A percentile compares a stretch with the other conserved stretches of the same genome.
Evolutionary conservation across 2,329 filamentous ascomycete genomes (phyloP).

Genomic region (Phaeosphaeria sp.): DNA sequence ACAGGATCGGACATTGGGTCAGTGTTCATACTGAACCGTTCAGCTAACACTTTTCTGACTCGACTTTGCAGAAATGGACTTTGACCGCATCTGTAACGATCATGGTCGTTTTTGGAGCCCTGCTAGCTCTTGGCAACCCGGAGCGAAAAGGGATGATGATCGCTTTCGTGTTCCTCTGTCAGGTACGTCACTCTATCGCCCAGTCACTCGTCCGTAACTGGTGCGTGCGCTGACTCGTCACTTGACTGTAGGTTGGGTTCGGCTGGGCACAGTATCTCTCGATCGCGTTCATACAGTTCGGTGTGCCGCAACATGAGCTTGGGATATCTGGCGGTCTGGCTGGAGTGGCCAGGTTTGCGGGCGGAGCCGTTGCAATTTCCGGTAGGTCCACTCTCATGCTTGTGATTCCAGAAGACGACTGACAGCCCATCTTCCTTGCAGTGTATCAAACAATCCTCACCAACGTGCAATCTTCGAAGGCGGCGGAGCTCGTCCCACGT

Average conservation of each 20-base stretch:
- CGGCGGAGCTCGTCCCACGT: constrained; percentile 18
- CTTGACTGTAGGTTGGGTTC: constrained; percentile 51
- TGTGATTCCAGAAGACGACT: neutral
- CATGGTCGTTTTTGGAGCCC: constrained; percentile 57
- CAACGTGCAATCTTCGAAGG: constrained; percentile 34
- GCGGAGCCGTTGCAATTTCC: constrained; percentile 52
- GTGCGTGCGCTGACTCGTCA: neutral
- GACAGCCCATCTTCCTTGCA: neutral
- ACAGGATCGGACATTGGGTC: constrained; percentile 52
- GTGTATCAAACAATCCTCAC: constrained; percentile 52
- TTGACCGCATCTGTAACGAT: constrained; percentile 49
- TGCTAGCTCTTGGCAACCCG: constrained; percentile 54
- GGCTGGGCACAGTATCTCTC: constrained; percentile 57
- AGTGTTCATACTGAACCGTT: neutral
- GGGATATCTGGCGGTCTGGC: constrained; percentile 50
- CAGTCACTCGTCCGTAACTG: neutral
- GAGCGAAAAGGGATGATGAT: constrained; percentile 55
- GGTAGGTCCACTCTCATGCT: constrained; percentile 11
- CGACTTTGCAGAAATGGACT: neutral
- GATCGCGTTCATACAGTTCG: constrained; percentile 58
- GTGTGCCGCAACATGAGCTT: constrained; percentile 55
- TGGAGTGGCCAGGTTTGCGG: constrained; percentile 54
- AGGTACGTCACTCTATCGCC: neutral
- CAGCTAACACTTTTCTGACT: neutral
- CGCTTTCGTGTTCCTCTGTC: constrained; percentile 54